Evolutionary conservation across 352 stramenopile genomes (phyloP).

Genomic region (Phytophthora gonapodyides): DNA sequence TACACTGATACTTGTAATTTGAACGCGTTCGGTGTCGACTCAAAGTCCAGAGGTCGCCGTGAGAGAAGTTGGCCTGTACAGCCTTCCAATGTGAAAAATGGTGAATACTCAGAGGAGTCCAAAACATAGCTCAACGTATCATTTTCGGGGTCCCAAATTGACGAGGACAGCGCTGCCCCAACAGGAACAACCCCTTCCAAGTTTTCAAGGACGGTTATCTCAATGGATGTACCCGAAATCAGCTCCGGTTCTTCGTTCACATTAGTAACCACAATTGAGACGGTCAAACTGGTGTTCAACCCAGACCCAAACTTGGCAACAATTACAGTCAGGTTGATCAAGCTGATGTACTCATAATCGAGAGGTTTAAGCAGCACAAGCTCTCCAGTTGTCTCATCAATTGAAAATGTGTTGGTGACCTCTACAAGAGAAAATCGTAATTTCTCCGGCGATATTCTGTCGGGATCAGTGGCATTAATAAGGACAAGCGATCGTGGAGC

Average conservation of each 20-base stretch:
- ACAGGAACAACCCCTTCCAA: constrained; percentile 18
- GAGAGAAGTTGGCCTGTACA: constrained; percentile 55
- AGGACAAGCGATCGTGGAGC: constrained; percentile 44
- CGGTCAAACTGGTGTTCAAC: constrained; percentile 10
- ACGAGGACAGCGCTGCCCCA: constrained; percentile 33
- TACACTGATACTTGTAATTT: constrained; percentile 22
- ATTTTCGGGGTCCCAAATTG: constrained; percentile 64
- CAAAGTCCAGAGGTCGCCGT: constrained; percentile 44
- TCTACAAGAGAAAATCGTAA: constrained; percentile 33
- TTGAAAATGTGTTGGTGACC: constrained; percentile 8
- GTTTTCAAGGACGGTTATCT: constrained; percentile 23
- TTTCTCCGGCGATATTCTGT: constrained; percentile 38
- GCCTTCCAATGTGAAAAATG: constrained; percentile 49
- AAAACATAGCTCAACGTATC: constrained; percentile 48
- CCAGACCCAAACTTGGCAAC: constrained; percentile 16
- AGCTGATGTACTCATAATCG: constrained; percentile 22
- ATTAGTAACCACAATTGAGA: constrained; percentile 22
- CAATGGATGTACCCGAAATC: constrained; percentile 2
- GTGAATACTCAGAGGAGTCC: constrained; percentile 46
- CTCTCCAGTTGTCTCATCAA: constrained; percentile 23
- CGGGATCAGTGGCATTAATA: constrained; percentile 53
- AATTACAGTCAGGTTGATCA: constrained; percentile 19
- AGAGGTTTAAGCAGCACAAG: constrained; percentile 18
- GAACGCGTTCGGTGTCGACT: constrained; percentile 23
- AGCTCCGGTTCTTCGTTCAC: constrained; percentile 29